phyloP scores from a whole-genome alignment of 139 green algal genomes.

The Chlorella vulgaris region DNA sequence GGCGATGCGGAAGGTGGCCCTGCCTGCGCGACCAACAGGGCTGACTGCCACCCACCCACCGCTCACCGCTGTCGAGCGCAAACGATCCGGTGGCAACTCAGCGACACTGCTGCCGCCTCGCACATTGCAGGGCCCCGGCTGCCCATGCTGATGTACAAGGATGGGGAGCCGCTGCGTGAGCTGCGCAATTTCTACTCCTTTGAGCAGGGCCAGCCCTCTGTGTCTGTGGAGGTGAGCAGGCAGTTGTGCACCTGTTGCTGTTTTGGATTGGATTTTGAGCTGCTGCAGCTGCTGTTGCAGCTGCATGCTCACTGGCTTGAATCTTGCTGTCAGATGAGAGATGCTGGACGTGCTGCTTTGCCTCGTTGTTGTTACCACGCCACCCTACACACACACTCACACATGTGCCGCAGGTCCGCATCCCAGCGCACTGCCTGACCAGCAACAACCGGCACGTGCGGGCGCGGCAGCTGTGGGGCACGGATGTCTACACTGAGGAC shows the following conservation, averaged over 20 bases:
- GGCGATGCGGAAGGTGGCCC: not conserved
- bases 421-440: slow-evolving; percentile 64
- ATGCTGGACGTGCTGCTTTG: too few relatives aligned
- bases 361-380: too few relatives aligned
- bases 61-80: not conserved
- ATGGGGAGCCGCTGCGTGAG: slow-evolving; percentile 50
- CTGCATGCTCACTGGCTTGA: too few relatives aligned
- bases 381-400: too few relatives aligned
- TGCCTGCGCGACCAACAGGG: not conserved
- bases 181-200: slow-evolving; percentile 33
- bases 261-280: not conserved
- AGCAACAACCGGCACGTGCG: slow-evolving; percentile 83
- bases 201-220: slow-evolving; percentile 15
- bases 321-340: too few relatives aligned
- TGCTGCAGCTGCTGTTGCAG: not conserved
- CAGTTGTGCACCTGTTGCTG: not conserved
- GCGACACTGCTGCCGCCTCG: not conserved
- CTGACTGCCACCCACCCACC: not conserved
- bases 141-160: slow-evolving; percentile 52
- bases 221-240: slow-evolving; percentile 38
- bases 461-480: slow-evolving; percentile 93
- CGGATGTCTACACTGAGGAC: slow-evolving; percentile 92
- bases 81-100: too few relatives aligned
- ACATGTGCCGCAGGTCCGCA: slow-evolving; percentile 56
- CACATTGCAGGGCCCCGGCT: slow-evolving; percentile 31